Conservation (phyloP, 306 rosid genomes). For the Arachis hypogaea region DNA sequence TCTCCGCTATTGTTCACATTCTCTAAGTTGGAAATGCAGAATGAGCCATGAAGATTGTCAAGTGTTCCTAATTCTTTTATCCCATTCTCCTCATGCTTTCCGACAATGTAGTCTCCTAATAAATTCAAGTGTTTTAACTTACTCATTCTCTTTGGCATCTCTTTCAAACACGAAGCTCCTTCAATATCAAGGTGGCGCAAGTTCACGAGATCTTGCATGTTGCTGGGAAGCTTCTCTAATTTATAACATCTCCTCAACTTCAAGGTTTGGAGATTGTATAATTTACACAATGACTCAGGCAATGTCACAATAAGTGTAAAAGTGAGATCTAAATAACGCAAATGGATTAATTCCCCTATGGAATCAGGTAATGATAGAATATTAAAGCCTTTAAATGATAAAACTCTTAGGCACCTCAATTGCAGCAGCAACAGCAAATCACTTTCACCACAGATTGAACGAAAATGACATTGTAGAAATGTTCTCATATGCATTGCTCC, state of each 20-base stretch:
- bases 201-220: not conserved
- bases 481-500: not conserved
- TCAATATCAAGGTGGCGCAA: not conserved
- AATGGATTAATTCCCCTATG: not conserved
- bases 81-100: not conserved
- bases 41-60: not conserved
- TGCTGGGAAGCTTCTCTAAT: not conserved
- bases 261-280: not conserved
- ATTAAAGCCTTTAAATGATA: not conserved
- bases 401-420: too few species aligned
- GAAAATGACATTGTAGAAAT: not conserved
- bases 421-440: not conserved
- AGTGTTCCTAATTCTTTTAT: not conserved
- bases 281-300: not conserved
- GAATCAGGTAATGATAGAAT: not conserved
- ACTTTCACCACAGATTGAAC: too few species aligned
- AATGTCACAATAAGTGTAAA: too few species aligned
- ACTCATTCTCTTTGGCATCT: too few species aligned
- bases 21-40: not conserved
- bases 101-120: not conserved
- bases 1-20: not conserved
- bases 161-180: not conserved
- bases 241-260: not conserved
- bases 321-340: not conserved
- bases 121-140: too few species aligned